phyloP scores from a whole-genome alignment of 148 eudicot genomes.

The Chenopodium formosanum region DNA sequence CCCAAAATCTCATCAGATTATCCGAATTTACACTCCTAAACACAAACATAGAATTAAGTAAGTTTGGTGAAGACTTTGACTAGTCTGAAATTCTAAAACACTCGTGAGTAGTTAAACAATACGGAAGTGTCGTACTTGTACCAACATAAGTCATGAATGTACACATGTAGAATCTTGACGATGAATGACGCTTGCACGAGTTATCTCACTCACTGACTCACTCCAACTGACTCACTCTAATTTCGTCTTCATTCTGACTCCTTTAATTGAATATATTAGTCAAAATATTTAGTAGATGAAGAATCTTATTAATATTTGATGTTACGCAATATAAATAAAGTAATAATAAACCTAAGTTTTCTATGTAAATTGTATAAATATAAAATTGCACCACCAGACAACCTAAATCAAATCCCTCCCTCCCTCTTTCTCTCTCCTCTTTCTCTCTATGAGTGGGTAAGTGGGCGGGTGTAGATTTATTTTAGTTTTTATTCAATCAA shows the following conservation, averaged over 20 bases:
- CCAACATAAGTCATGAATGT: background rate
- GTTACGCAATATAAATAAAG: background rate
- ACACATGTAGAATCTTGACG: background rate
- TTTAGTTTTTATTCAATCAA: background rate
- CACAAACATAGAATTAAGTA: too few species aligned
- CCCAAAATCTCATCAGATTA: too few species aligned
- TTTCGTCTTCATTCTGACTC: background rate
- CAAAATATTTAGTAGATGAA: background rate
- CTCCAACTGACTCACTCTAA: background rate
- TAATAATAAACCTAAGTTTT: background rate
- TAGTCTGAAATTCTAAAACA: background rate
- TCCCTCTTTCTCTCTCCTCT: background rate
- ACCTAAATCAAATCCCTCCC: background rate
- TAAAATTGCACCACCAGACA: background rate
- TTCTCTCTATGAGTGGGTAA: background rate
- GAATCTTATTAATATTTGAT: background rate
- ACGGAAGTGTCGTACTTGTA: too few species aligned
- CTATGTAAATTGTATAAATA: background rate
- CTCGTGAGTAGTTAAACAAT: background rate
- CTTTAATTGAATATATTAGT: too few species aligned
- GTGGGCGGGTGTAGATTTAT: conserved; percentile 8
- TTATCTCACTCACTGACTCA: background rate
- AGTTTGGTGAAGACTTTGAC: background rate
- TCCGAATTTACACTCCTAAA: too few species aligned
- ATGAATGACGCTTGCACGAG: background rate